Conservation (phyloP, 225 moss, liverwort and hornwort species). For the Sphagnum tenellum region DNA sequence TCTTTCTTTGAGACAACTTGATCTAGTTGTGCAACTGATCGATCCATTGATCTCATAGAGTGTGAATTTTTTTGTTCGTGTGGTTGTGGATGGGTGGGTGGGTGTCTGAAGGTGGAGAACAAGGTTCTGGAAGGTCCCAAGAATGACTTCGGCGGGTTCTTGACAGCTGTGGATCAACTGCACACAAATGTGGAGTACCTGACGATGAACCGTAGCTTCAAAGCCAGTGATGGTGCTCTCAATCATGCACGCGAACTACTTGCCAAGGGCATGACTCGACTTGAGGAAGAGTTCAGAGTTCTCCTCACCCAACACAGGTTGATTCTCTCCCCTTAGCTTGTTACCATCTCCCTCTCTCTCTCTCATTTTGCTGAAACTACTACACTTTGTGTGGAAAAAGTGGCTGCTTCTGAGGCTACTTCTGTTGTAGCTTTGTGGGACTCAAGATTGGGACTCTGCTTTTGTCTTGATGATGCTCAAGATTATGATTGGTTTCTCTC, state of each 20-base stretch:
- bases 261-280: conserved; percentile 72
- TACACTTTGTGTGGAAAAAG: too few relatives aligned
- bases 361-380: too few relatives aligned
- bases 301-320: conserved; percentile 62
- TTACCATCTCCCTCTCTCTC: too few relatives aligned
- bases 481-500: too few relatives aligned
- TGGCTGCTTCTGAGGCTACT: too few relatives aligned
- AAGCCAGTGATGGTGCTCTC: conserved; percentile 81
- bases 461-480: too few relatives aligned
- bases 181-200: conserved; percentile 82
- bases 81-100: neutral
- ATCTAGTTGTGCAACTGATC: too few relatives aligned
- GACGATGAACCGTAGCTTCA: conserved; percentile 66
- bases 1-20: too few relatives aligned
- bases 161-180: conserved; percentile 74
- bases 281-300: conserved; percentile 79
- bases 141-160: conserved; percentile 61
- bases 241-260: conserved; percentile 71
- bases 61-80: too few relatives aligned
- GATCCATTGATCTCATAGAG: too few relatives aligned
- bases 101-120: conserved; percentile 59
- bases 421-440: too few relatives aligned
- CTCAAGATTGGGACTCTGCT: too few relatives aligned
- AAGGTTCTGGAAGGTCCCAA: conserved; percentile 76
- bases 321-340: neutral